Base-by-base conservation (phyloP, 345 rosid species). In the Eucalyptus dawsonii region DNA sequence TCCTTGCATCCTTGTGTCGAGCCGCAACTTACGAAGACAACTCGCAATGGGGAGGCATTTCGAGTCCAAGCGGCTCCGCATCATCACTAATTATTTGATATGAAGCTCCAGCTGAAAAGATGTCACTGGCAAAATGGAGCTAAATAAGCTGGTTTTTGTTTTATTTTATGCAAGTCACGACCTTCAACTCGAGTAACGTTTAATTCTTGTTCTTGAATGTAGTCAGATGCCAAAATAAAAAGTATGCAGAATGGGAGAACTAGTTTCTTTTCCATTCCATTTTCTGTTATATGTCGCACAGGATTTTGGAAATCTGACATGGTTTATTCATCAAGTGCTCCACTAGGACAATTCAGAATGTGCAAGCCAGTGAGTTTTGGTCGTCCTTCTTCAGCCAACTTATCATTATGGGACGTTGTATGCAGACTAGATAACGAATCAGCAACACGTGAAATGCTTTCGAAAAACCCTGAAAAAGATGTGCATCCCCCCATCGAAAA, bases 1-100 rank as follows among this genome's bases (percentile, higher is more conserved):
- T 72, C 44, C 25, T 34, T 72, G 14, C 81, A 53, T 53, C 58
- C 58, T 53, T 89, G 93, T 92, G 86, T 88, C 94, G 92, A 90
- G 91, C 58, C 92, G 91, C 44, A 95, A 94, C 89, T 88, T 93
- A 49, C 37, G 53, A 37, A 93, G 94, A 89, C 92, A 93, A 44
- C 81, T 91, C 53, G 50, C 83, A 16, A 25, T 76, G 58, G 95
- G 94, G 60, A 90, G n/a, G 86, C 92, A 89, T 88, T 89, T 91
- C 31, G 88, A 92, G 72, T 88, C 98, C 58, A 89, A 88, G 50
- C 81, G 96, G 85, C 88, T 90, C 96, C 95, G 37, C 94, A 93
- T 67, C 98, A 96, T 89, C 96, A 95, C 88, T 93, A 89, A 89
- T 51, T 5, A 37, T 22, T 86, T 19, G 31, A 45, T 54, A 37